Evolutionary conservation across 176 grass and related monocot species (phyloP), one percentile per base, ranked within the genome.

Genomic region (Alopecurus myosuroides): DNA sequence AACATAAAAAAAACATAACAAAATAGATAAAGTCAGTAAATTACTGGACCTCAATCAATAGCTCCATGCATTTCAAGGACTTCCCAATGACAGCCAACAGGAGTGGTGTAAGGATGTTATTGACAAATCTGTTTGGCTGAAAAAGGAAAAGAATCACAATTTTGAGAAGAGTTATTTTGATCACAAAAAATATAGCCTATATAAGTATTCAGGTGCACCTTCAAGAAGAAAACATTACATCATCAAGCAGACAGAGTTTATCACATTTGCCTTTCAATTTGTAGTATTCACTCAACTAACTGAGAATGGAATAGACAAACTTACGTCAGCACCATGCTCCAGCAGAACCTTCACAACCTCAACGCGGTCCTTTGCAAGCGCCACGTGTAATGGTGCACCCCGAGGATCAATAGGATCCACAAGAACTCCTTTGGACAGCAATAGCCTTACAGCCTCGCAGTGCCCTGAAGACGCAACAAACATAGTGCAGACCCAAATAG

Each of bases 251-350:
- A 22, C 3, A 9, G 22, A 64, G 31, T 34, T 56, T 31, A 65
- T 31, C 11, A 25, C 28, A 63, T 44, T 44, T 44, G 11, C n/a
- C n/a, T n/a, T n/a, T n/a, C n/a, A n/a, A n/a, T n/a, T n/a, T n/a
- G n/a, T n/a, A n/a, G n/a, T n/a, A n/a, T n/a, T n/a, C n/a, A n/a
- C n/a, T n/a, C n/a, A n/a, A n/a, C n/a, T n/a, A n/a, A n/a, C n/a
- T n/a, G n/a, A n/a, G n/a, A n/a, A 44, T 44, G 57, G 78, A 61
- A 86, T 19, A 12, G 63, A 74, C 41, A 42, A 48, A 48, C 79
- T 77, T 92, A 92, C 82, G 73, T 88, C 70, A 9, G 89, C 86
- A 23, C 57, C 74, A 84, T 74, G 75, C 18, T 78, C 69, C 82
- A 92, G 82, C 39, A 92, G 84, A 81, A 88, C 65, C 48, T 55